Percentiles rank a stretch among this genome's conserved stretches.
Conservation (phyloP, 371 early-diverging fungal species). For the Haplosporangium sp. region DNA sequence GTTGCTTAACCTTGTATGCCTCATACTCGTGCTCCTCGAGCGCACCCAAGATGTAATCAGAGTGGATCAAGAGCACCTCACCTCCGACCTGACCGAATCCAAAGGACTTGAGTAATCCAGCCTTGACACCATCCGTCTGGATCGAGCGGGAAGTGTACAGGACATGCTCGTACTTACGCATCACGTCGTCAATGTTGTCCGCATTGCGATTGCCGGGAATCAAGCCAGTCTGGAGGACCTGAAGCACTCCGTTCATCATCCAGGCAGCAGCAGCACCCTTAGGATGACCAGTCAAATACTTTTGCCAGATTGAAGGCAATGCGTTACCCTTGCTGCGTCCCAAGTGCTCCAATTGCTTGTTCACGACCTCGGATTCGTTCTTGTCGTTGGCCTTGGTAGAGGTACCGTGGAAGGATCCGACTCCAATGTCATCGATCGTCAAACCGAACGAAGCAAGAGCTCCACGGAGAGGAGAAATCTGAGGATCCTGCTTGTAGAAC, state of each 20-base stretch:
- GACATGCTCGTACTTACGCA: constrained; percentile 85
- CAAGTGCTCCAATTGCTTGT: constrained; percentile 89
- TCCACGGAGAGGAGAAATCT: constrained; percentile 93
- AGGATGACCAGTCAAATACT: constrained; percentile 96
- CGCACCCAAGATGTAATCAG: constrained; percentile 90
- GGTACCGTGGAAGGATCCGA: constrained; percentile 98
- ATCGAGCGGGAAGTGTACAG: constrained; percentile 91
- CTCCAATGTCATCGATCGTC: constrained; percentile 93
- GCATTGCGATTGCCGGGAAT: constrained; percentile 97
- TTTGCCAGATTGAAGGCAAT: constrained; percentile 89
- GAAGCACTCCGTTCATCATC: constrained; percentile 97
- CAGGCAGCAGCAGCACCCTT: constrained; percentile 98
- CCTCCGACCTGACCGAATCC: constrained; percentile 98
- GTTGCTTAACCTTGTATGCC: constrained; percentile 77
- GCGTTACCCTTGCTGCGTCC: constrained; percentile 92
- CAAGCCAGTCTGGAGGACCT: constrained; percentile 88
- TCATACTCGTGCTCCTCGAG: constrained; percentile 80
- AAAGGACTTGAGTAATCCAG: constrained; percentile 94
- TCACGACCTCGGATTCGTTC: constrained; percentile 93
- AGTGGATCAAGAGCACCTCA: constrained; percentile 91
- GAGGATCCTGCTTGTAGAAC: constrained; percentile 86
- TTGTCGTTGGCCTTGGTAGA: constrained; percentile 97
- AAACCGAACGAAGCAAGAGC: constrained; percentile 92
- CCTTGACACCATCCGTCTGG: constrained; percentile 94
- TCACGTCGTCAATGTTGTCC: constrained; percentile 89